A percentile compares a stretch with the other conserved stretches of the same genome.
Conservation (phyloP, 176 grass and related monocot genomes). For the Paspalum notatum region DNA sequence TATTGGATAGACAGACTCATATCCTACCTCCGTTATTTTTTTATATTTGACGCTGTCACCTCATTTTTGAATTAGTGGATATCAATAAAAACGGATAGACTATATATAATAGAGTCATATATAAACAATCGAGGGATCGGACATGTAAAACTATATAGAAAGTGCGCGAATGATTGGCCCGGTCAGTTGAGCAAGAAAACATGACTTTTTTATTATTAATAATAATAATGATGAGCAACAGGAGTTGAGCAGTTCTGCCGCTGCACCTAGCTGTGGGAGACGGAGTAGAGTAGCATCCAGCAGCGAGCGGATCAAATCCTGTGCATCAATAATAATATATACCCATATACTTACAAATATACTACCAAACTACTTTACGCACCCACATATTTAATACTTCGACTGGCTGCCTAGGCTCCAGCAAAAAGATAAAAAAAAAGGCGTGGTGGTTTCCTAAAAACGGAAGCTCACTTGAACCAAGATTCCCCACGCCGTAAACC, state of each 20-base stretch:
- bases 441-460: constrained; percentile 11
- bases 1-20: too few relatives aligned
- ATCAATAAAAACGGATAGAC: too few relatives aligned
- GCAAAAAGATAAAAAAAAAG: too few relatives aligned
- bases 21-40: too few relatives aligned
- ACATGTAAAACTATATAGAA: neutral
- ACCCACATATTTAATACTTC: too few relatives aligned
- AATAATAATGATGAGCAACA: neutral
- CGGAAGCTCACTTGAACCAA: constrained; percentile 3
- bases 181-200: neutral
- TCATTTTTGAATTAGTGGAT: too few relatives aligned
- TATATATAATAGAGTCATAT: too few relatives aligned
- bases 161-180: too few relatives aligned
- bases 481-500: neutral
- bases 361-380: neutral
- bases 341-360: neutral
- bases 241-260: neutral
- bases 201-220: too few relatives aligned
- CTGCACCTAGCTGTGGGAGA: neutral
- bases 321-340: neutral
- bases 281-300: neutral
- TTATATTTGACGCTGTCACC: too few relatives aligned
- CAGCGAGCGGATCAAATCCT: neutral
- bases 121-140: neutral
- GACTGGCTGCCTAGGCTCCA: too few relatives aligned